Evolutionary conservation across 345 rosid genomes (phyloP).

Genomic region (Citrus medica): DNA sequence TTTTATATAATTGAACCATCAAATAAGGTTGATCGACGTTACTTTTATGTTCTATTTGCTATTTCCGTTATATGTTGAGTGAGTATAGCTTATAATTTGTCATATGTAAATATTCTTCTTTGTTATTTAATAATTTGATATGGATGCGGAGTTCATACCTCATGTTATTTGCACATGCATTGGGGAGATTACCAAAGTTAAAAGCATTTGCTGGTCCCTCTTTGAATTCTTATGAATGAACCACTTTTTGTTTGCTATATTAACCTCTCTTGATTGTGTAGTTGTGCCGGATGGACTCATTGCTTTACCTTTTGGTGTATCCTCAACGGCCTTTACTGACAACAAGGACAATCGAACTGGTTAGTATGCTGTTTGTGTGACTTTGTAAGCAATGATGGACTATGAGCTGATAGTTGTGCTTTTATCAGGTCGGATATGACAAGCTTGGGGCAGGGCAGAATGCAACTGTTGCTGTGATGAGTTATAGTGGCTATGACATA

Average conservation of each 20-base stretch:
- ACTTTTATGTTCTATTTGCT: neutral
- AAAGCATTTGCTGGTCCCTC: neutral
- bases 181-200: neutral
- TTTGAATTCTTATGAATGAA: neutral
- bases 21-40: neutral
- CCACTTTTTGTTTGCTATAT: neutral
- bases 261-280: conserved; percentile 19
- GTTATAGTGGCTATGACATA: conserved; percentile 94
- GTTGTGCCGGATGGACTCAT: conserved; percentile 83
- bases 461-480: conserved; percentile 98
- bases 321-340: conserved; percentile 92
- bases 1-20: neutral
- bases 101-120: neutral
- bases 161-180: neutral
- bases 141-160: neutral
- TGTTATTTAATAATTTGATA: neutral
- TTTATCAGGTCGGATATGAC: conserved; percentile 80
- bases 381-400: neutral
- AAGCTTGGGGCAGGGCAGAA: conserved; percentile 99
- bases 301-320: conserved; percentile 85
- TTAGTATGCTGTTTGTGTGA: conserved; percentile 22
- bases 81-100: neutral
- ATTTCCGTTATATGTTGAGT: neutral
- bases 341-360: conserved; percentile 96
- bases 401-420: conserved; percentile 24